Conservation (phyloP, 345 rosid species). For the Citropsis articulata region DNA sequence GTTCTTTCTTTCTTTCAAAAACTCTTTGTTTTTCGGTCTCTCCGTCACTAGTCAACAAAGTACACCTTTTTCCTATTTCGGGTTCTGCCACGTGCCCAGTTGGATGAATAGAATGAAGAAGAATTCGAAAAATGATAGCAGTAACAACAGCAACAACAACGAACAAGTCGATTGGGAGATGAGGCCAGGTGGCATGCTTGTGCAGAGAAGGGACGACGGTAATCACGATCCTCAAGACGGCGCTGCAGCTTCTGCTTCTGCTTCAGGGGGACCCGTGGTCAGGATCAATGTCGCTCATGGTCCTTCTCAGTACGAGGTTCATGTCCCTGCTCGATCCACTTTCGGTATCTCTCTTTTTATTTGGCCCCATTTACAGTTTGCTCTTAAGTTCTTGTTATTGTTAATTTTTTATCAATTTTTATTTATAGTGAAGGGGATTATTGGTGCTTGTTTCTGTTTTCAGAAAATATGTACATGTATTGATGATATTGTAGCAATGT, state of each 20-base stretch:
- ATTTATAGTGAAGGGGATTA: not conserved
- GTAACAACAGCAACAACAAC: not conserved
- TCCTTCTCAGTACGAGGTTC: constrained; percentile 46
- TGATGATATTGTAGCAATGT: too few relatives aligned
- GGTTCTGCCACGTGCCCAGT: not conserved
- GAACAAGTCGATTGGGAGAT: constrained; percentile 42
- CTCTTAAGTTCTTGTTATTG: not conserved
- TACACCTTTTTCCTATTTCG: not conserved
- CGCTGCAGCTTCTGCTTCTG: constrained; percentile 22
- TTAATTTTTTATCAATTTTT: not conserved
- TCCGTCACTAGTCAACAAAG: not conserved
- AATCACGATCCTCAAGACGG: constrained; percentile 21
- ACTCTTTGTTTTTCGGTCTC: not conserved
- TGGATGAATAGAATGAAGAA: not conserved
- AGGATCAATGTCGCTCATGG: constrained; percentile 47
- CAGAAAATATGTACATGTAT: not conserved
- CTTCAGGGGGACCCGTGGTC: constrained; percentile 30
- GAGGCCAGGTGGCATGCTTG: constrained; percentile 56
- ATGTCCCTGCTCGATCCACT: constrained; percentile 46
- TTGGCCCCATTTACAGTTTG: not conserved
- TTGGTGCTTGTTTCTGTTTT: not conserved
- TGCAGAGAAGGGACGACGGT: constrained; percentile 50
- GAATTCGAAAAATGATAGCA: not conserved
- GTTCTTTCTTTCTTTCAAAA: not conserved
- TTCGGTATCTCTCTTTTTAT: constrained; percentile 43